Evolutionary conservation across 2,329 filamentous ascomycete species (phyloP), one percentile per base, ranked within the genome.

Genomic region (Bretziella fagacearum): DNA sequence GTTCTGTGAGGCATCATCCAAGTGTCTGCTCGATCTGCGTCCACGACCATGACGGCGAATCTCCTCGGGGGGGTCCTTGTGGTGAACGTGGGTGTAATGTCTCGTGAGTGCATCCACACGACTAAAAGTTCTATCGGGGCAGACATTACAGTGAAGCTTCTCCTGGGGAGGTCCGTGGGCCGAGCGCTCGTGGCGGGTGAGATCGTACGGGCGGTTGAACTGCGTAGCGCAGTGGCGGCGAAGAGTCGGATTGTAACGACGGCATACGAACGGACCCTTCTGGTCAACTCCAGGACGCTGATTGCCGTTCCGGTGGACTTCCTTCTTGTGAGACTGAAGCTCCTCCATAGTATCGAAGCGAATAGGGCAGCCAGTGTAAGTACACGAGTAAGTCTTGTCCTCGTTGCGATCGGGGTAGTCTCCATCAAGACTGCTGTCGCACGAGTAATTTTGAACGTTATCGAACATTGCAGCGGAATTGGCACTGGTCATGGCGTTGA

Each of bases 81-180:
- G 87, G 61, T 95, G 89, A 53, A 93, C 89, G 42, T 95, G 87
- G 29, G 86, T 78, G 71, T 94, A 93, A 60, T 98, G 91, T 51
- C 91, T 71, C 11, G 89, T 96, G 41, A 96, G 70, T 1, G 91
- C 91, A 65, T 98, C 91, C 53, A 89, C 91, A 49, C 91, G 78
- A 55, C 86, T 94, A 59, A 98, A 98, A 0, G 85, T 93, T 71
- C 96, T 96, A 58, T 96, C 89, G 56, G 96, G 87, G 64, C 91
- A 98, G 41, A 94, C 66, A 52, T 87, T 79, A 63, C 91, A 98
- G 95, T 86, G 67, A 96, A 96, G 61, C 87, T 79, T 69, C 95
- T 95, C 56, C 84, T 78, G 1, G 79, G 80, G 56, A n/a, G n/a
- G n/a, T n/a, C 95, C 95, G 71, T 96, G 91, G 53, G 96, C 96